Base-by-base conservation (phyloP, 257 asterid genomes). In the Solanum medicagineum region DNA sequence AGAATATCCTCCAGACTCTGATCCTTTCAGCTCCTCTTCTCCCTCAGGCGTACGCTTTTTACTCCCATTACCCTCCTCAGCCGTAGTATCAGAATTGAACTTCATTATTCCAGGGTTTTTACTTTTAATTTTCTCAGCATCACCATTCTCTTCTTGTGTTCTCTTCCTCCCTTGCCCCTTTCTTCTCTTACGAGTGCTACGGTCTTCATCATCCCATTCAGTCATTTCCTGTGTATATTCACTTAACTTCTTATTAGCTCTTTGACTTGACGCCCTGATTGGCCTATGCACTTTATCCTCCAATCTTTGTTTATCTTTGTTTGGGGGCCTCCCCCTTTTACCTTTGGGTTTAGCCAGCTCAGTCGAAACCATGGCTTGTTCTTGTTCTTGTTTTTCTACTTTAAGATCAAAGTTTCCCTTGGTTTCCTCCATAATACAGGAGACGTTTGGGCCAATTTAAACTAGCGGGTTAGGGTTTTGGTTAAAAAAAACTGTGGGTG, bases 11-110 rank as follows among this genome's bases (percentile, higher is more conserved):
- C 29, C 57, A 26, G 10, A 70, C 71, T 71, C 47, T 20, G 80
- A 15, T 24, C 63, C 88, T 73, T 74, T 87, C 55, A 24, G 65
- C 68, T 47, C 75, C 53, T 84, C 86, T 63, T 77, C 82, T 80
- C 69, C 62, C 29, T 86, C 36, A 59, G 47, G 84, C 65, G 57
- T 73, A 49, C 59, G 69, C 5, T 49, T 29, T 81, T 87, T 80
- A 68, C 83, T 16, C 60, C 85, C 75, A 40, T 71, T 85, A 88
- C 86, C 69, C 77, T 81, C 82, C 80, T 81, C 82, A 73, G 84
- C 81, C 81, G 22, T 20, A 40, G 1, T 22, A 74, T 65, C 68
- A 66, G 54, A 68, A 68, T 83, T 49, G 3, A 7, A 49, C 14
- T 29, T 83, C 47, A 47, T 74, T 74, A 54, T 74, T 74, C 57